These are phyloP conservation scores for Paragyromitra xinjiangensis DNA, from an alignment of 495 filamentous ascomycete species.

Conservation along the genomic window DNA sequence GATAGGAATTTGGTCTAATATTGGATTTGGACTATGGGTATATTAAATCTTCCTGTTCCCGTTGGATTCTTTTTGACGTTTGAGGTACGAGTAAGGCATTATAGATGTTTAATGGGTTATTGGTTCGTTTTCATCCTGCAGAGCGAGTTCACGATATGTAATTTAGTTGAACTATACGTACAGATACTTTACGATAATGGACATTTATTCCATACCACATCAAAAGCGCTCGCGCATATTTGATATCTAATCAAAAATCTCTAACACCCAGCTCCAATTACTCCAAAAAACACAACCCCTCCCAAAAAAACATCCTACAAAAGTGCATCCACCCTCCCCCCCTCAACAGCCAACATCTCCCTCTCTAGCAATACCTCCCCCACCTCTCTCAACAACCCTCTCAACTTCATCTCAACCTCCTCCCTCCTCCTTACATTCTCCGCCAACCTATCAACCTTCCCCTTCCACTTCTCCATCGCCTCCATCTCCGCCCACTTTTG, in stretches of 20 bases:
- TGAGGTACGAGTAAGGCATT: constrained; percentile 7
- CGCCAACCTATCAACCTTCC: constrained; percentile 38
- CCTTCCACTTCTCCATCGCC: constrained; percentile 42
- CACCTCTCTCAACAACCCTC: constrained; percentile 47
- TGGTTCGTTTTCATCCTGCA: not conserved
- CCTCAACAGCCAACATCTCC: constrained; percentile 34
- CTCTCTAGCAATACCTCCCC: constrained; percentile 47
- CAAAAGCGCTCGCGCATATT: constrained; percentile 8
- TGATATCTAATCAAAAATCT: not conserved
- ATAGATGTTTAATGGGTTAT: constrained; percentile 21
- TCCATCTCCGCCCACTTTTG: constrained; percentile 48
- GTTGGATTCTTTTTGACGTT: constrained; percentile 1
- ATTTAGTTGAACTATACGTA: constrained; percentile 38
- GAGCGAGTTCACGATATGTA: constrained; percentile 32
- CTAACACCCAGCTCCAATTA: not conserved
- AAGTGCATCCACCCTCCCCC: constrained; percentile 34
- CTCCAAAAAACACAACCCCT: not conserved
- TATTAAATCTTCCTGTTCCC: not conserved
- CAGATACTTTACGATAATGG: not conserved
- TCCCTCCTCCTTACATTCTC: constrained; percentile 50
- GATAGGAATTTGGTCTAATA: not conserved
- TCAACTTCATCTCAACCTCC: constrained; percentile 41
- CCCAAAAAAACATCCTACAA: constrained; percentile 17
- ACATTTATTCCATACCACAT: not conserved
- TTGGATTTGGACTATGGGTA: not conserved